A percentile compares a stretch with the other conserved stretches of the same genome.
Evolutionary conservation across 345 rosid species (phyloP).

Genomic region (Laguncularia racemosa): DNA sequence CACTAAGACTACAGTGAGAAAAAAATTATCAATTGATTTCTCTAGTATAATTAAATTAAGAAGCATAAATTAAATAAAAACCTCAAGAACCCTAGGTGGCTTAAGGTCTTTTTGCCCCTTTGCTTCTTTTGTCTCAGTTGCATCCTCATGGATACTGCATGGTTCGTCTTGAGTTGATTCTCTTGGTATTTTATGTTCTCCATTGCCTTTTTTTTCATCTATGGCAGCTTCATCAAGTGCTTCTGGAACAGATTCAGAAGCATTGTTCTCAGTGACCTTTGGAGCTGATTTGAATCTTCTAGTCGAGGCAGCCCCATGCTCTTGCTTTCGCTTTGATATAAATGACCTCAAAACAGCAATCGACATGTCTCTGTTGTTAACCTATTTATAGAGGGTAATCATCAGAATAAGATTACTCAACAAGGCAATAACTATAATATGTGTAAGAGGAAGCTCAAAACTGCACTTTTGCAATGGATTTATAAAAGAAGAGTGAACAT

Average conservation of each 20-base stretch:
- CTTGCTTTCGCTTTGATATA: conserved; percentile 57
- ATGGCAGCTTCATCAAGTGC: conserved; percentile 21
- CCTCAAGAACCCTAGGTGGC: conserved; percentile 94
- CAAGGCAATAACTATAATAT: background rate
- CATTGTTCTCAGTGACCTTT: conserved; percentile 31
- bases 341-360: conserved; percentile 83
- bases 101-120: conserved; percentile 50
- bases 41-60: background rate
- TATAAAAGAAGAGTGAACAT: no score
- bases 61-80: conserved; percentile 18
- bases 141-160: conserved; percentile 31
- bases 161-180: conserved; percentile 37
- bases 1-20: background rate
- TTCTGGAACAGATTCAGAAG: conserved; percentile 22
- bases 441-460: background rate
- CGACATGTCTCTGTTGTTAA: conserved; percentile 86
- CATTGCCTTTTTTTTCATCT: conserved; percentile 30
- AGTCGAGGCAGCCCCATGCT: conserved; percentile 49
- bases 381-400: conserved; percentile 30
- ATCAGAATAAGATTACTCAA: conserved; percentile 6
- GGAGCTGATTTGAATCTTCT: conserved; percentile 39
- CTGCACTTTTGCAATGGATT: no score
- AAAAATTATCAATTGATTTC: no score
- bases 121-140: conserved; percentile 32
- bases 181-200: conserved; percentile 28